phyloP scores from a whole-genome alignment of 805 yeast species.

The Dipodascus albidus region DNA sequence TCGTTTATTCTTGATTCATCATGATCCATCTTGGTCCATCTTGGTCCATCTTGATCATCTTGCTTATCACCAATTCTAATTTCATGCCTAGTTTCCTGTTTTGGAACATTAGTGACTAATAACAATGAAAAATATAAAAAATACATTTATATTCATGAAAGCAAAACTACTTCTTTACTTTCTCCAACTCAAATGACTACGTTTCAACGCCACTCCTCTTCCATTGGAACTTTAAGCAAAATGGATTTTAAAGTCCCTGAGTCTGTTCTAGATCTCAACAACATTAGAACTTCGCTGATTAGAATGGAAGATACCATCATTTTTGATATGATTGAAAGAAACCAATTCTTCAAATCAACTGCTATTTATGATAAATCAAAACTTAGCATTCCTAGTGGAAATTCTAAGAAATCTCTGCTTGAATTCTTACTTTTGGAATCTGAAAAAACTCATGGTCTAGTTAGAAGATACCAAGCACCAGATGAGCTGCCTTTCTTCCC shows the following conservation, averaged over 20 bases:
- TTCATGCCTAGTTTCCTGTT: too few relatives aligned
- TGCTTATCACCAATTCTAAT: too few relatives aligned
- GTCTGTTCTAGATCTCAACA: slow-evolving; percentile 64
- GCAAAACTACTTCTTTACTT: too few relatives aligned
- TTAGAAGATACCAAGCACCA: slow-evolving; percentile 87
- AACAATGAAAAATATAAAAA: too few relatives aligned
- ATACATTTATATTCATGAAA: too few relatives aligned
- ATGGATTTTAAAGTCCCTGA: slow-evolving; percentile 85
- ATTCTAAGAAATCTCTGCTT: slow-evolving; percentile 68
- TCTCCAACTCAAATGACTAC: background rate
- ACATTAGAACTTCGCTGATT: slow-evolving; percentile 74
- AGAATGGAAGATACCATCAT: slow-evolving; percentile 96
- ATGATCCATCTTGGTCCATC: too few relatives aligned
- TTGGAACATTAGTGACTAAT: too few relatives aligned
- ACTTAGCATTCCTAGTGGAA: slow-evolving; percentile 37
- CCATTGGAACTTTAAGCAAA: slow-evolving; percentile 1
- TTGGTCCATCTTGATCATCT: too few relatives aligned
- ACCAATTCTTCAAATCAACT: slow-evolving; percentile 71
- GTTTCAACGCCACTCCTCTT: background rate
- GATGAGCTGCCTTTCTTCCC: slow-evolving; percentile 91
- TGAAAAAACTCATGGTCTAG: slow-evolving; percentile 64
- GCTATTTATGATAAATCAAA: slow-evolving; percentile 55
- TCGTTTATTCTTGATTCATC: too few relatives aligned
- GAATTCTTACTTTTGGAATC: slow-evolving; percentile 75
- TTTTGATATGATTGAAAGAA: slow-evolving; percentile 84